Evolutionary conservation across 192 early-diverging fungal genomes (phyloP), one percentile per base, ranked within the genome.

Genomic region (Coemansia reversa): DNA sequence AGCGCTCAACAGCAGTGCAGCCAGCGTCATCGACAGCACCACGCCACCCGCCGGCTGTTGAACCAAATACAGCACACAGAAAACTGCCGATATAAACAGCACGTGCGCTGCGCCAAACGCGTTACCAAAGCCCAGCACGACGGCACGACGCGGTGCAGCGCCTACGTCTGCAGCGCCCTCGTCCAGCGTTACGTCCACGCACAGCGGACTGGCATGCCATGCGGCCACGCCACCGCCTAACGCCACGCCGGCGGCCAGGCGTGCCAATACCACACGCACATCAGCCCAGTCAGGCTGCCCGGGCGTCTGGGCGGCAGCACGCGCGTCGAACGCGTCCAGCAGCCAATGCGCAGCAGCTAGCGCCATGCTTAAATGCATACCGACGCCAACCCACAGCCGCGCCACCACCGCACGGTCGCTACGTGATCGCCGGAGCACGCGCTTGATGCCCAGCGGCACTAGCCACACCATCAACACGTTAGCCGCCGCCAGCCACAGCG

Each of bases 1-100:
- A 7, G 83, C 60, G 30, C 78, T 60, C 22, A 69, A 51, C 4
- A 85, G 23, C 6, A 85, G 76, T 59, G 81, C 69, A 24, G 81
- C 55, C 33, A 86, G 39, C 19, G 81, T 67, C 5, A 79, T 30
- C 7, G 79, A 82, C 20, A 88, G 61, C 75, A 83, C 82, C 27
- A 89, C 70, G 11, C 86, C 89, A 14, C 93, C 93, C 83, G 92
- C 86, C 8, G 93, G 93, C 66, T 92, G 91, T 68, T 93, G 92
- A 22, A 88, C 83, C 63, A 91, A 67, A 29, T 72, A 73, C 63
- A 93, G 72, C 28, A 88, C 71, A 62, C 87, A 64, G 70, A 89
- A 91, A 51, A 86, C 62, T 16, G 84, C 84, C 1, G 83, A 84
- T 19, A 78, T 58, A 51, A 90, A 85, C 7, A 87, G 74, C 58